These are phyloP conservation scores for Leccinum incarnatum DNA, from an alignment of 768 basidiomycete species.

Conservation along the genomic window DNA sequence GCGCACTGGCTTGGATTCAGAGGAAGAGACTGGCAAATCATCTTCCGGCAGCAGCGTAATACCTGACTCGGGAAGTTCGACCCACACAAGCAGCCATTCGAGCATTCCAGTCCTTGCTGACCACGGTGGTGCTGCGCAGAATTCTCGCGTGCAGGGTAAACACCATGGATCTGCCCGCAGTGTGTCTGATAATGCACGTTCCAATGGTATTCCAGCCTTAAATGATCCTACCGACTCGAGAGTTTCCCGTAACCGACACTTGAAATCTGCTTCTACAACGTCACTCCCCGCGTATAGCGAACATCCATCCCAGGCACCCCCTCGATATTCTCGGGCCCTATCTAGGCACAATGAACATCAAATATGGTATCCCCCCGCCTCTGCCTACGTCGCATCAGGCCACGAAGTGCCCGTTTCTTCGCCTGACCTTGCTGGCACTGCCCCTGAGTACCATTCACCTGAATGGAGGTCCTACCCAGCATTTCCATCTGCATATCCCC, in stretches of 20 bases:
- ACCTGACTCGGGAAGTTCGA: conserved; percentile 1
- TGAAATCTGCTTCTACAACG: conserved; percentile 15
- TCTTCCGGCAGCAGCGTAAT: conserved; percentile 1
- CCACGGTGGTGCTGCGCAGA: conserved; percentile 2
- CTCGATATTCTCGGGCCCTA: conserved; percentile 23
- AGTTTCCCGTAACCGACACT: conserved; percentile 9
- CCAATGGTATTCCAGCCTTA: background rate
- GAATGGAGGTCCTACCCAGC: conserved; percentile 75
- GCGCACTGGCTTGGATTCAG: conserved; percentile 14
- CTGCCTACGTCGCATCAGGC: conserved; percentile 33
- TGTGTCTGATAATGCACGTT: conserved; percentile 16
- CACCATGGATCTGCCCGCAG: conserved; percentile 16
- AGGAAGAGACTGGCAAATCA: conserved; percentile 6
- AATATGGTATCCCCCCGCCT: conserved; percentile 62
- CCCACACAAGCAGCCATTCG: conserved; percentile 9
- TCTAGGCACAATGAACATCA: conserved; percentile 34
- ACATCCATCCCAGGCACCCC: conserved; percentile 17
- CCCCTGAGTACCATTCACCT: conserved; percentile 40
- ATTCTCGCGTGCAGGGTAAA: conserved; percentile 8
- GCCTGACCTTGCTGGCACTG: conserved; percentile 20
- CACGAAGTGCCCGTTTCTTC: conserved; percentile 13
- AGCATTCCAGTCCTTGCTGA: conserved; percentile 15
- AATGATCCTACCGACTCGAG: conserved; percentile 4
- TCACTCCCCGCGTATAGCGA: conserved; percentile 28
- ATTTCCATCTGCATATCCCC: conserved; percentile 75